Conservation (phyloP, 2,329 filamentous ascomycete species). For the Thermochaetoides dissita region DNA sequence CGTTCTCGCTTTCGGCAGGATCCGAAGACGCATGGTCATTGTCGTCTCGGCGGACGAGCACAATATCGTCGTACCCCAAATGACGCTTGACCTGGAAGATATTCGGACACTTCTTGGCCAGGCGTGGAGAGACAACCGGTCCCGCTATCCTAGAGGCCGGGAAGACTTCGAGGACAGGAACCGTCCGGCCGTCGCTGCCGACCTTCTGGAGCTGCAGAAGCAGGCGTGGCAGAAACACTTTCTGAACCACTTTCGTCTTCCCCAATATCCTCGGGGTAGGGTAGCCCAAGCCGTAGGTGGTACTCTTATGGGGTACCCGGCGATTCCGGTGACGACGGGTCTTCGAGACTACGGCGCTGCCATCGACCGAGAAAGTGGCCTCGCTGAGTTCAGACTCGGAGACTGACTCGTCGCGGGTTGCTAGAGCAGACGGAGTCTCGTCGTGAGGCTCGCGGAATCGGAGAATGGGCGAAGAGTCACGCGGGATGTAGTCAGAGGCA, state of each 20-base stretch:
- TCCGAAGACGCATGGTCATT: constrained; percentile 30
- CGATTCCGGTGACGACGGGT: constrained; percentile 27
- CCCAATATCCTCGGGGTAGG: constrained; percentile 45
- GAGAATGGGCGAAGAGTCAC: constrained; percentile 27
- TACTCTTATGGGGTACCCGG: constrained; percentile 39
- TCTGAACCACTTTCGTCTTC: constrained; percentile 51
- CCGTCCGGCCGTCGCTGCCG: constrained; percentile 44
- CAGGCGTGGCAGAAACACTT: constrained; percentile 48
- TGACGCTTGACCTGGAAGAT: constrained; percentile 50
- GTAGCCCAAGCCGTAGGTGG: constrained; percentile 53
- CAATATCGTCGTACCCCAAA: constrained; percentile 53
- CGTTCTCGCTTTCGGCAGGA: constrained; percentile 25
- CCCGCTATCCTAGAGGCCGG: constrained; percentile 48
- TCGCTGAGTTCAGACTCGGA: constrained; percentile 35
- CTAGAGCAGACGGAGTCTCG: constrained; percentile 12
- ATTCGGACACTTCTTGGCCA: constrained; percentile 47
- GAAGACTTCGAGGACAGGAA: constrained; percentile 59
- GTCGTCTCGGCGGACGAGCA: constrained; percentile 57
- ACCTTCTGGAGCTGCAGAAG: constrained; percentile 59
- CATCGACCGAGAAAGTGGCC: constrained; percentile 26
- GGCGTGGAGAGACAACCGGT: constrained; percentile 41
- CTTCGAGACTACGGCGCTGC: constrained; percentile 18
- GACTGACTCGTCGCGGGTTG: constrained; percentile 36
- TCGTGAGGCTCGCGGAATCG: constrained; percentile 30
- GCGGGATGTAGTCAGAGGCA: constrained; percentile 25